Evolutionary conservation across 2,329 filamentous ascomycete species (phyloP).

Genomic region (Xylogone sp.): DNA sequence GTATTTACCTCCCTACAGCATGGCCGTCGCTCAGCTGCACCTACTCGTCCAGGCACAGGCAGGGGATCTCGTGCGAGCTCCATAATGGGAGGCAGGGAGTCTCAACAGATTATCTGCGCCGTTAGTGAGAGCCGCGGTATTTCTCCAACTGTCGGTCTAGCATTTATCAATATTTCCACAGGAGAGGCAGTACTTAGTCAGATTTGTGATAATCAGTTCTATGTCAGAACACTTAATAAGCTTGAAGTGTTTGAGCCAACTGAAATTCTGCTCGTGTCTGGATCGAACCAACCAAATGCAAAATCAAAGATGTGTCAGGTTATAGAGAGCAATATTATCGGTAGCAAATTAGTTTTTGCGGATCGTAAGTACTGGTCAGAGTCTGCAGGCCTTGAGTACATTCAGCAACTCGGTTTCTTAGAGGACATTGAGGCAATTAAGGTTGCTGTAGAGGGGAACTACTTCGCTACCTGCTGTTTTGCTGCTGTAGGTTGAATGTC

Average conservation of each 20-base stretch:
- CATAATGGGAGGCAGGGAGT: conserved; percentile 39
- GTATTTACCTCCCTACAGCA: conserved; percentile 22
- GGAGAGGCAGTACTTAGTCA: conserved; percentile 84
- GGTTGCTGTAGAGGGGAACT: conserved; percentile 76
- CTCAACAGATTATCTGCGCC: conserved; percentile 80
- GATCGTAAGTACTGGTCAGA: conserved; percentile 86
- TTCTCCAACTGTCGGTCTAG: conserved; percentile 77
- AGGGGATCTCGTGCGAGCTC: conserved; percentile 24
- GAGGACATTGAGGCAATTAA: conserved; percentile 80
- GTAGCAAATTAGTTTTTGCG: conserved; percentile 58
- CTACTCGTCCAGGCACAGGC: conserved; percentile 24
- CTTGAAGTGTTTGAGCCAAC: conserved; percentile 76
- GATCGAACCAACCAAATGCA: conserved; percentile 58
- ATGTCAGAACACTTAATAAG: conserved; percentile 84
- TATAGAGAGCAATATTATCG: conserved; percentile 66
- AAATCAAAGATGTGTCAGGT: conserved; percentile 73
- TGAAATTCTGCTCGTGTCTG: conserved; percentile 73
- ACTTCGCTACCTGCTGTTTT: conserved; percentile 80
- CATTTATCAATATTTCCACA: conserved; percentile 82
- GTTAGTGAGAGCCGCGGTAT: conserved; percentile 85
- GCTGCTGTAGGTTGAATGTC: conserved; percentile 61
- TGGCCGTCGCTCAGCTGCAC: conserved; percentile 20
- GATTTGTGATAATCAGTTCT: conserved; percentile 90
- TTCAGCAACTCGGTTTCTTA: conserved; percentile 73
- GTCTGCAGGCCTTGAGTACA: conserved; percentile 68